Evolutionary conservation across 345 rosid genomes (phyloP).

Genomic region (Ricinus communis): DNA sequence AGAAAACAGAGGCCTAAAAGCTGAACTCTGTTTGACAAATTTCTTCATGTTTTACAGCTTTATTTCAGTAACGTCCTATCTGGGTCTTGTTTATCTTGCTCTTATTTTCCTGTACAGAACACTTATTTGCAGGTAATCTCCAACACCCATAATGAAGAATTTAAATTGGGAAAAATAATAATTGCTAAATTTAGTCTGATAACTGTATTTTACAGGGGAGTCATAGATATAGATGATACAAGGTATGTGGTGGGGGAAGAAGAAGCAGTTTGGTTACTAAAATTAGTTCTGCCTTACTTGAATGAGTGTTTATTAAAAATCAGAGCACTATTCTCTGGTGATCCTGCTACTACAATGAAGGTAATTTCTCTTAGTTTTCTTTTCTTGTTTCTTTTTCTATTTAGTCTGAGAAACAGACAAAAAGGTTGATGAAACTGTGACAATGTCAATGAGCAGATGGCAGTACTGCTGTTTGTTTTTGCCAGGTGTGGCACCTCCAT

Average conservation of each 20-base stretch:
- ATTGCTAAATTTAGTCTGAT: no score
- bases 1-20: neutral
- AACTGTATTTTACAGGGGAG: constrained; percentile 64
- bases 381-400: neutral
- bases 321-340: constrained; percentile 83
- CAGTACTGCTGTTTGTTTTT: constrained; percentile 70
- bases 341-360: constrained; percentile 90
- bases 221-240: constrained; percentile 34
- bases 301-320: constrained; percentile 68
- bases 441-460: constrained; percentile 68
- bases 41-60: constrained; percentile 52
- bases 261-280: constrained; percentile 68
- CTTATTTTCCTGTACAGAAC: constrained; percentile 67
- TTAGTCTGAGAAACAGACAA: neutral
- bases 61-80: constrained; percentile 72
- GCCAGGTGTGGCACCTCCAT: constrained; percentile 85
- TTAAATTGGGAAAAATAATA: no score
- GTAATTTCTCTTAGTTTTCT: constrained; percentile 28
- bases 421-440: constrained; percentile 23
- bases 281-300: constrained; percentile 70
- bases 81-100: constrained; percentile 76
- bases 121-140: constrained; percentile 56
- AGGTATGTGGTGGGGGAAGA: constrained; percentile 69
- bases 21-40: constrained; percentile 11
- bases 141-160: no score